These are phyloP conservation scores for Teunomyces aglyptinius DNA, from an alignment of 805 yeast genomes.

Conservation along the genomic window DNA sequence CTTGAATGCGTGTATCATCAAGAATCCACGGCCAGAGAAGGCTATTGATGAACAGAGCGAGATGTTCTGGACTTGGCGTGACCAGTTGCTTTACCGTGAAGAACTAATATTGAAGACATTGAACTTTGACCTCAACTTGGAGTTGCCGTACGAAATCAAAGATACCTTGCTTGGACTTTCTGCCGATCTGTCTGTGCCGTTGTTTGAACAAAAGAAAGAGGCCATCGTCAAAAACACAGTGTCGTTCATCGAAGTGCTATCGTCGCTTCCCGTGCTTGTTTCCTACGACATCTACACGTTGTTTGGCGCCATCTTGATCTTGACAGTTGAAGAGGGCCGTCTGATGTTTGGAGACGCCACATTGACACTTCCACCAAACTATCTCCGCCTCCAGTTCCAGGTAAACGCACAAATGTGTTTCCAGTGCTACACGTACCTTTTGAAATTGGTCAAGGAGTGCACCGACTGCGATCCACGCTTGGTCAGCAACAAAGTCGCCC, in stretches of 20 bases:
- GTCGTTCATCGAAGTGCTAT: slow-evolving; percentile 35
- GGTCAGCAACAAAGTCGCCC: slow-evolving; percentile 22
- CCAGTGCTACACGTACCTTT: slow-evolving; percentile 26
- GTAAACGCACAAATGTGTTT: slow-evolving; percentile 16
- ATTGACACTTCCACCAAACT: slow-evolving; percentile 19
- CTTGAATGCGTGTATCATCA: slow-evolving; percentile 33
- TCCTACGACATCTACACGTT: slow-evolving; percentile 32
- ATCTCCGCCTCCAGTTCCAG: slow-evolving; percentile 13
- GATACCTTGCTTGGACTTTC: slow-evolving; percentile 19
- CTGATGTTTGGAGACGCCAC: slow-evolving; percentile 13
- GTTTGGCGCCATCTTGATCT: slow-evolving; percentile 29
- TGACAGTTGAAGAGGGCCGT: slow-evolving; percentile 21
- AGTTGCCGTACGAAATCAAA: slow-evolving; percentile 37
- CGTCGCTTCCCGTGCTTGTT: slow-evolving; percentile 38
- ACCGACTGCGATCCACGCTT: slow-evolving; percentile 20
- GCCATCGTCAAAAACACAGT: slow-evolving; percentile 29
- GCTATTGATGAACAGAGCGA: slow-evolving; percentile 39
- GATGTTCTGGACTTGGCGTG: slow-evolving; percentile 45
- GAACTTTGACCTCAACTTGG: slow-evolving; percentile 39
- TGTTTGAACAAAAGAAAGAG: slow-evolving; percentile 14
- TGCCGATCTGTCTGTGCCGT: background rate
- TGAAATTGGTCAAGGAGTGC: slow-evolving; percentile 20
- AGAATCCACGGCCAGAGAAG: slow-evolving; percentile 26
- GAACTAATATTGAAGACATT: slow-evolving; percentile 38
- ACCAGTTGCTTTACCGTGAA: slow-evolving; percentile 42